A percentile compares a stretch with the other conserved stretches of the same genome.
phyloP scores from a whole-genome alignment of 495 filamentous ascomycete genomes.

The Hypoxylon perforatum region DNA sequence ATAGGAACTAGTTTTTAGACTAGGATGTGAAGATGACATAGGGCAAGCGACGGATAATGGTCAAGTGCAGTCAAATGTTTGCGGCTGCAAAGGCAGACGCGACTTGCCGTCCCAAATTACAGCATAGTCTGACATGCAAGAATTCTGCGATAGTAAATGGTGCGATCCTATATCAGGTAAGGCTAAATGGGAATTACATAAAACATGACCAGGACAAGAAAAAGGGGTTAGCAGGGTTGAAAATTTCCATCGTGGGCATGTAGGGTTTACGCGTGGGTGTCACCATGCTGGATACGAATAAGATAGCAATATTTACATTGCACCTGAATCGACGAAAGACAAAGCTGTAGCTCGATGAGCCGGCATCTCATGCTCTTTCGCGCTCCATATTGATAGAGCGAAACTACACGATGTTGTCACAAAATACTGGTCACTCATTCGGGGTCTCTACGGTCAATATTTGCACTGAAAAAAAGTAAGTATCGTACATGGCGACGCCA shows the following conservation, averaged over 20 bases:
- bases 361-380: background rate
- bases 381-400: background rate
- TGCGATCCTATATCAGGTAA: background rate
- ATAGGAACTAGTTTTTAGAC: too few relatives aligned
- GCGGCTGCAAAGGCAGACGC: too few relatives aligned
- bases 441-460: conserved; percentile 34
- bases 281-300: background rate
- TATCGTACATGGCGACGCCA: background rate
- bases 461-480: conserved; percentile 16
- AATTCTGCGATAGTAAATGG: background rate
- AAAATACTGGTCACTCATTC: conserved; percentile 14
- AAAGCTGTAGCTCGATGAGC: background rate
- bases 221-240: background rate
- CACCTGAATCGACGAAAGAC: too few relatives aligned
- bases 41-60: too few relatives aligned
- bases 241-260: too few relatives aligned
- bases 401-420: conserved; percentile 3
- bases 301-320: background rate
- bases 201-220: background rate
- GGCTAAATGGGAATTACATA: background rate
- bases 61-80: too few relatives aligned
- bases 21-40: too few relatives aligned
- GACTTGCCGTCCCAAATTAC: too few relatives aligned
- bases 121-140: too few relatives aligned
- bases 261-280: too few relatives aligned